Conservation (phyloP, 2,329 filamentous ascomycete genomes). For the Penicillium aurantiogriseum region DNA sequence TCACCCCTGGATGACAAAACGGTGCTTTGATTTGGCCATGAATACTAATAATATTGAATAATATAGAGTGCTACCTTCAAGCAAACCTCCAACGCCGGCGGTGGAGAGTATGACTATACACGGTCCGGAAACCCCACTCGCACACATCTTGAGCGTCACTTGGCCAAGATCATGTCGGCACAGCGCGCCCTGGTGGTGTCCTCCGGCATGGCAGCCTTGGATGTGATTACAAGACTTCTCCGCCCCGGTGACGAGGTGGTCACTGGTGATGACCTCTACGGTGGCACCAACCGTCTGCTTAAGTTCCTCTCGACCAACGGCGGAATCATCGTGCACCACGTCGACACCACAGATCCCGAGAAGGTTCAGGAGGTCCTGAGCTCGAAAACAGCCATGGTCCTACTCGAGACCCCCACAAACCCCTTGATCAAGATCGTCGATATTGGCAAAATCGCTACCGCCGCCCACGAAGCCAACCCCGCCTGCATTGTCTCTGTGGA, state of each 20-base stretch:
- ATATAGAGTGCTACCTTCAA: constrained; percentile 89
- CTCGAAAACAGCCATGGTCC: constrained; percentile 86
- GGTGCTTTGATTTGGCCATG: not conserved
- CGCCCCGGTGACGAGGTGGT: constrained; percentile 94
- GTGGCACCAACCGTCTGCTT: constrained; percentile 87
- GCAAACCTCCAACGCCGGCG: constrained; percentile 75
- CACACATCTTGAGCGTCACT: constrained; percentile 90
- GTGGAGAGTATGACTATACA: constrained; percentile 96
- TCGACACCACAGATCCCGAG: constrained; percentile 82
- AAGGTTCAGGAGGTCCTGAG: constrained; percentile 67
- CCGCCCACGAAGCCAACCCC: constrained; percentile 74
- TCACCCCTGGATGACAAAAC: not conserved
- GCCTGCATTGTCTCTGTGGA: constrained; percentile 86
- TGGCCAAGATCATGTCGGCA: constrained; percentile 99
- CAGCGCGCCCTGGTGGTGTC: constrained; percentile 87
- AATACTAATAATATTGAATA: not conserved
- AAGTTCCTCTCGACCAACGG: constrained; percentile 88
- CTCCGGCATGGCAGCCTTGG: constrained; percentile 94
- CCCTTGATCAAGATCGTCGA: constrained; percentile 98
- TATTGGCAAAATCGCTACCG: constrained; percentile 72
- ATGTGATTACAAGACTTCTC: constrained; percentile 89
- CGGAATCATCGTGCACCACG: constrained; percentile 90
- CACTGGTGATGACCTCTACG: constrained; percentile 94
- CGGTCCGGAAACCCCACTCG: constrained; percentile 95
- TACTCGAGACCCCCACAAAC: constrained; percentile 95